Evolutionary conservation across 2,329 filamentous ascomycete genomes (phyloP), one percentile per base, ranked within the genome.

Genomic region (Podosphaera fusca): DNA sequence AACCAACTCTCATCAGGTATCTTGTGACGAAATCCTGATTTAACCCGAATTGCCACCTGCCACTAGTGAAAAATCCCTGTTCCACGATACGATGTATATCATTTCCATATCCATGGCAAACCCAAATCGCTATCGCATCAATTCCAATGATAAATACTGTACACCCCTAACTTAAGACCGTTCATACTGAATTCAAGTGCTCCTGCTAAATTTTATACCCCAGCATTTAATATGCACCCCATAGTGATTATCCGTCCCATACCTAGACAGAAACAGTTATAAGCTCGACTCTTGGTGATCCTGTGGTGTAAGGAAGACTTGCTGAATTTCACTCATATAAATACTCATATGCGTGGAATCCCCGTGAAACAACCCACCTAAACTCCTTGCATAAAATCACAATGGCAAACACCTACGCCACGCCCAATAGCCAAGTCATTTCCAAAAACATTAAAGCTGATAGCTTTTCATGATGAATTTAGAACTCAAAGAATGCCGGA

Each of bases 401-500:
- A 42, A 21, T n/a, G n/a, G 9, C 33, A 54, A 56, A 61, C 58
- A 47, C 59, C 56, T 64, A 66, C 65, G 62, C 65, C 65, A 57
- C 59, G 61, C 60, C 60, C 59, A 60, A 59, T 60, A 60, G 52
- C 45, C 47, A 59, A 58, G 51, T 59, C 42, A 58, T 60, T 57
- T 60, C 58, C 59, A 61, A 59, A 61, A 59, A 55, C 53, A 30
- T 40, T 52, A 56, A 55, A 58, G 40, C 53, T 40, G 53, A 61
- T 58, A 40, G 56, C 58, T 57, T 59, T 59, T 62, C 59, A 63
- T 62, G 55, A 54, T 60, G 59, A 58, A 58, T 61, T 59, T 62
- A 51, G 49, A 47, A 53, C 58, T 84, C 71, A 88, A 65, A 98
- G 80, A 70, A 98, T 96, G 63, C 92, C 92, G 30, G 92, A 96